phyloP scores from a whole-genome alignment of 306 rosid genomes.

The Begonia fuchsioides region DNA sequence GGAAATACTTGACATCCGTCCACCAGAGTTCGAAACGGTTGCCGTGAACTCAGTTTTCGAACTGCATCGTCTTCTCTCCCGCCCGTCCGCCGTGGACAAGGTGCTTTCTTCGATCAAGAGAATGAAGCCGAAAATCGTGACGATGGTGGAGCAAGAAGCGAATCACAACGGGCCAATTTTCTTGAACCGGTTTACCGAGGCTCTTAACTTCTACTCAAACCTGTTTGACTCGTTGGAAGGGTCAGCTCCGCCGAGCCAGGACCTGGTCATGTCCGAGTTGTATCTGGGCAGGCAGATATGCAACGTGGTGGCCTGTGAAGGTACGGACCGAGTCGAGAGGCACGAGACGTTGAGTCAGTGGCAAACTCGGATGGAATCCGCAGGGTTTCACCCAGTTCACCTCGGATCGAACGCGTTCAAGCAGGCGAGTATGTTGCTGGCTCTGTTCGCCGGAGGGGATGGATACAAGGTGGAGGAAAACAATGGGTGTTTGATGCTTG shows the following conservation, averaged over 20 bases:
- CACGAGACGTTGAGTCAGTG: conserved; percentile 9
- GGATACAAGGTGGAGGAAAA: conserved; percentile 12
- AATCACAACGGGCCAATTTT: conserved; percentile 59
- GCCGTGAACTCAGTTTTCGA: conserved; percentile 12
- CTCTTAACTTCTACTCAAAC: conserved; percentile 59
- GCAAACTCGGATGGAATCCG: conserved; percentile 8
- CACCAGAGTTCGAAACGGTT: conserved; percentile 8
- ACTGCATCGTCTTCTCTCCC: conserved; percentile 4
- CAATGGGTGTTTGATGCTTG: conserved; percentile 10
- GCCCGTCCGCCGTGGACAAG: conserved; percentile 10
- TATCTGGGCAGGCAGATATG: conserved; percentile 5
- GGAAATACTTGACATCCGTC: conserved; percentile 1
- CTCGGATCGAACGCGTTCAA: conserved; percentile 11
- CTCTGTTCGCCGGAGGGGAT: conserved; percentile 3
- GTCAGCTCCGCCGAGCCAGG: not conserved
- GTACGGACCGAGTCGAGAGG: conserved; percentile 9
- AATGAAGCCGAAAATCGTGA: conserved; percentile 11
- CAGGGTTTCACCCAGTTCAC: conserved; percentile 9
- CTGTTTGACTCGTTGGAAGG: conserved; percentile 33
- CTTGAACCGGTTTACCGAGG: conserved; percentile 66
- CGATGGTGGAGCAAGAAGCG: conserved; percentile 21
- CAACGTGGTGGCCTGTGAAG: conserved; percentile 13
- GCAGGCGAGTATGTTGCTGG: conserved; percentile 9
- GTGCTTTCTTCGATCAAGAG: conserved; percentile 6
- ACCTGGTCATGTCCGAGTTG: conserved; percentile 3